Base-by-base conservation (phyloP, 495 filamentous ascomycete species). In the Talaromyces proteolyticus region DNA sequence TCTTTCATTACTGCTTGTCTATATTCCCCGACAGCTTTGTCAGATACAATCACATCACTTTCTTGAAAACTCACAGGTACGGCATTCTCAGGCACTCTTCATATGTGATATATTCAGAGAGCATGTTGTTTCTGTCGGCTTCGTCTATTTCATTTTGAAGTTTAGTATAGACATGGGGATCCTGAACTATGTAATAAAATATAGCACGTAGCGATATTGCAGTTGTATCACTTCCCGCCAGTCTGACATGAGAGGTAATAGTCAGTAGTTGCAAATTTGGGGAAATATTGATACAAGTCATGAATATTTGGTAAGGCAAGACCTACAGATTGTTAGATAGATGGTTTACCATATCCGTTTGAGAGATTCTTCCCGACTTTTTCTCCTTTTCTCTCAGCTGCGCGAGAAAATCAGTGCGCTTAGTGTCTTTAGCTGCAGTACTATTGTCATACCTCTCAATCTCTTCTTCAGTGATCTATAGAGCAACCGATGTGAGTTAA, bases 1-100 rank as follows among this genome's bases (percentile, higher is more conserved):
- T 86, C 83, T 42, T 83, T 73, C 42, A 82, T 65, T 43, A 77
- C 76, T 3, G 77, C 80, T 46, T 74, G 65, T 14, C 75, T 61
- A 50, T 75, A 76, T 24, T 60, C 59, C 50, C 72, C 70, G 6
- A 73, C 57, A 42, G 73, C 63, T 43, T 65, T 67, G 26, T 29
- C 12, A 29, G 26, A 29, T 29, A 29, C n/a, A n/a, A n/a, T n/a
- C n/a, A n/a, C n/a, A n/a, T n/a, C n/a, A n/a, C n/a, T n/a, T n/a
- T n/a, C n/a, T n/a, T n/a, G n/a, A n/a, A 42, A 18, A 5, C 40
- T 22, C n/a, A 42, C 40, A 29, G 12, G 26, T 29, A 29, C 12
- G 26, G 26, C 12, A 29, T 6, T 29, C 12, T 29, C 26, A 29
- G 12, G 26, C 26, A 29, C 26, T 29, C 26, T 12, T 29, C 26